phyloP scores from a whole-genome alignment of 306 rosid genomes.

The Corylus heterophylla region DNA sequence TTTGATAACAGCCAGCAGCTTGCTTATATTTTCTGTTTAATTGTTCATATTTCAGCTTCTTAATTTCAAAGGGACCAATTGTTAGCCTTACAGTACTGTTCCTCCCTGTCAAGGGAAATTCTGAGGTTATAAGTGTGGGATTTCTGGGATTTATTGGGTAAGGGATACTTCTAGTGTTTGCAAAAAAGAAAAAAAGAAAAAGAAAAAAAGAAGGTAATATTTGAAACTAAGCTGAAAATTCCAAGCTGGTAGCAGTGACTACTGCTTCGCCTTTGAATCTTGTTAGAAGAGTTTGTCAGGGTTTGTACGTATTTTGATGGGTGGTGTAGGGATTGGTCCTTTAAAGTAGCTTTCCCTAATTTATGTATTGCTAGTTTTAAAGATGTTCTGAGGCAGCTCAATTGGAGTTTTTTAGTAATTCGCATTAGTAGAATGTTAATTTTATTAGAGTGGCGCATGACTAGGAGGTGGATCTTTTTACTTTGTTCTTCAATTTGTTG shows the following conservation, averaged over 20 bases:
- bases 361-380: too few relatives aligned
- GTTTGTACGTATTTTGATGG: too few relatives aligned
- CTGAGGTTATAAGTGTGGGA: not conserved
- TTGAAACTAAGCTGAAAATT: not conserved
- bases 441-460: too few relatives aligned
- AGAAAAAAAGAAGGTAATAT: not conserved
- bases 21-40: constrained; percentile 1
- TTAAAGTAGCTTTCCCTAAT: too few relatives aligned
- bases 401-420: too few relatives aligned
- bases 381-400: too few relatives aligned
- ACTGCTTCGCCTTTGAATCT: not conserved
- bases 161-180: not conserved
- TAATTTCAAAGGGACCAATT: not conserved
- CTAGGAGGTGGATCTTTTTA: too few relatives aligned
- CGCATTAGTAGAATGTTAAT: too few relatives aligned
- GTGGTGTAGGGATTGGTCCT: too few relatives aligned
- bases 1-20: constrained; percentile 11
- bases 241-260: not conserved
- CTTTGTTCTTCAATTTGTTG: too few relatives aligned
- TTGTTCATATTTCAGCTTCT: not conserved
- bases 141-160: not conserved
- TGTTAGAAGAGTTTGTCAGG: too few relatives aligned
- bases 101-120: not conserved
- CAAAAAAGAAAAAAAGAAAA: not conserved
- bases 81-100: not conserved